phyloP scores from a whole-genome alignment of 2,329 filamentous ascomycete species.

The Aspergillus transmontanensis region DNA sequence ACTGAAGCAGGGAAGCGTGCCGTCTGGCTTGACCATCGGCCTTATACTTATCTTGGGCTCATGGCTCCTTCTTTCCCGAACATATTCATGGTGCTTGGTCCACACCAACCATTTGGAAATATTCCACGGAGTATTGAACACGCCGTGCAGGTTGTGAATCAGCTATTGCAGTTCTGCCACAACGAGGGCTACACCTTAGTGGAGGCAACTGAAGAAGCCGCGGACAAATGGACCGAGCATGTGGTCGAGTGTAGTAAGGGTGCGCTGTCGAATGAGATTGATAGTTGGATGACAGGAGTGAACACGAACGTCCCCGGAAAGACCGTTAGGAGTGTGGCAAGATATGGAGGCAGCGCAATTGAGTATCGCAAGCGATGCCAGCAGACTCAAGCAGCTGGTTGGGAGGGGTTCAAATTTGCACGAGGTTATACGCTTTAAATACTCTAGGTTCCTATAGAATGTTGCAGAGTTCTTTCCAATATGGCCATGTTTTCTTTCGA shows the following conservation, averaged over 20 bases:
- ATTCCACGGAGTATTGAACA: slow-evolving; percentile 37
- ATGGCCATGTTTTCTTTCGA: background rate
- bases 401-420: background rate
- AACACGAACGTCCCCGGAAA: slow-evolving; percentile 46
- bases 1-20: slow-evolving; percentile 22
- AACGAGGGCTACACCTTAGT: slow-evolving; percentile 35
- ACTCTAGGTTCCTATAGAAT: background rate
- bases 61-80: slow-evolving; percentile 51
- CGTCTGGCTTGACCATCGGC: slow-evolving; percentile 37
- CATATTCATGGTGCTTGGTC: slow-evolving; percentile 58
- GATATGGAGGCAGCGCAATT: background rate
- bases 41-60: slow-evolving; percentile 48
- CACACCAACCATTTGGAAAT: slow-evolving; percentile 51
- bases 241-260: slow-evolving; percentile 51
- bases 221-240: slow-evolving; percentile 51
- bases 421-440: background rate
- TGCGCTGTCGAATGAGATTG: slow-evolving; percentile 50
- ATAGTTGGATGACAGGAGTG: slow-evolving; percentile 60
- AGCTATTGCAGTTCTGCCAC: slow-evolving; percentile 28
- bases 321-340: background rate
- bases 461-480: background rate
- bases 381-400: background rate
- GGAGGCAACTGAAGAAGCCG: slow-evolving; percentile 45
- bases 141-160: slow-evolving; percentile 42
- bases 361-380: slow-evolving; percentile 4